Evolutionary conservation across 2,329 filamentous ascomycete species (phyloP).

Genomic region (Monilinia polystroma): DNA sequence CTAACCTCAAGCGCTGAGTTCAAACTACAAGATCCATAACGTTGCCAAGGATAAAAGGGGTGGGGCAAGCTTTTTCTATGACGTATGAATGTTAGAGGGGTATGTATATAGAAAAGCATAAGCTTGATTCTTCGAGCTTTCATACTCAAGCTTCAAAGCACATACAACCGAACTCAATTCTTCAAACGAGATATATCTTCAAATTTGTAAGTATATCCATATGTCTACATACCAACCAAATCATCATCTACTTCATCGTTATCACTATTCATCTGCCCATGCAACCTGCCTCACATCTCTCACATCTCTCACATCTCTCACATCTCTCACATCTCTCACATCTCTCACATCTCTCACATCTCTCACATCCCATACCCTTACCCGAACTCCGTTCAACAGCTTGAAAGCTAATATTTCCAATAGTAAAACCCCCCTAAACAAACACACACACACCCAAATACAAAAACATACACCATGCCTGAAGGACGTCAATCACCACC

Average conservation of each 20-base stretch:
- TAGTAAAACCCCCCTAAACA: background rate
- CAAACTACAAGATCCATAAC: background rate
- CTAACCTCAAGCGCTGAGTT: background rate
- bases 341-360: background rate
- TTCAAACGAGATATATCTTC: background rate
- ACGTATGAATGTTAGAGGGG: slow-evolving; percentile 13
- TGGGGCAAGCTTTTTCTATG: slow-evolving; percentile 7
- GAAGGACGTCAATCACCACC: slow-evolving; percentile 75
- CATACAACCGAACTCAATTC: background rate
- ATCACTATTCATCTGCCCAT: background rate
- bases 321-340: background rate
- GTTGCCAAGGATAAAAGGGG: background rate
- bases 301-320: background rate
- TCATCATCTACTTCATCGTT: background rate
- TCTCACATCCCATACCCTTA: background rate
- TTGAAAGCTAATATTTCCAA: slow-evolving; percentile 1
- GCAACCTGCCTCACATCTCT: background rate
- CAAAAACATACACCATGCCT: slow-evolving; percentile 49
- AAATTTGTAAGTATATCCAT: background rate
- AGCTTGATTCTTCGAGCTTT: background rate
- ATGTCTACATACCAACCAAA: background rate
- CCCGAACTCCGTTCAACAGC: background rate
- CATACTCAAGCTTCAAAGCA: background rate
- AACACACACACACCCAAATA: slow-evolving; percentile 7
- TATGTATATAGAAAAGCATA: slow-evolving; percentile 1